Base-by-base conservation (phyloP, 805 yeast species). In the Ogataea pilisensis region DNA sequence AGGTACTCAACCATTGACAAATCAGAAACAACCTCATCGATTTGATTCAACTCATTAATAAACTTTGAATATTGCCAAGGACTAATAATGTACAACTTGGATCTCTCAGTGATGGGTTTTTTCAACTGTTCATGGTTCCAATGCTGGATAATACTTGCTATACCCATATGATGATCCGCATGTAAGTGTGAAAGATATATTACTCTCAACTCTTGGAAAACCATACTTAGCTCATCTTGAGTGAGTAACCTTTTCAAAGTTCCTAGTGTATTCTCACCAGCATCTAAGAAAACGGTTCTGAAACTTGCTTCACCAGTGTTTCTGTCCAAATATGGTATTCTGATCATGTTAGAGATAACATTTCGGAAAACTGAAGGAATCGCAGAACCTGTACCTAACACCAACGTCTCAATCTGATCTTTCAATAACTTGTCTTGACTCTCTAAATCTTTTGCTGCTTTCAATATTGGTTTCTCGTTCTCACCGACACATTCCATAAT, bases 151-250 rank as follows among this genome's bases (percentile, higher is more conserved):
- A 93, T 60, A 5, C 87, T 74, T 8, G 84, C 65, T 5, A 85
- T 69, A 0, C 99, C 99, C 31, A 93, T 65, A 61, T 91, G 97
- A 60, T 93, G 99, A 59, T 93, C 99, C 0, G 98, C 99, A 63
- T 93, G 99, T 52, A 91, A 68, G 68, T 93, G 99, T 51, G 95
- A 84, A 39, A 93, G 66, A 54, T 77, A 85, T 17, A 91, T 66
- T 39, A 86, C 43, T 25, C 73, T 66, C 42, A 90, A 63, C 52
- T 90, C 95, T 31, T 63, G 49, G 46, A 90, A 69, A 2, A 84
- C 32, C 38, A 19, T 34, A 2, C 54, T 52, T 2, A 68, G 47
- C 14, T 72, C 71, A 1, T 65, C 66, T 8, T 69, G 66, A 0
- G 81, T 80, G 46, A 78, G 78, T 42, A 77, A 68, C 49, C 98